Conservation (phyloP, 202 grass and related monocot genomes). For the Dendrocalamus latiflorus region DNA sequence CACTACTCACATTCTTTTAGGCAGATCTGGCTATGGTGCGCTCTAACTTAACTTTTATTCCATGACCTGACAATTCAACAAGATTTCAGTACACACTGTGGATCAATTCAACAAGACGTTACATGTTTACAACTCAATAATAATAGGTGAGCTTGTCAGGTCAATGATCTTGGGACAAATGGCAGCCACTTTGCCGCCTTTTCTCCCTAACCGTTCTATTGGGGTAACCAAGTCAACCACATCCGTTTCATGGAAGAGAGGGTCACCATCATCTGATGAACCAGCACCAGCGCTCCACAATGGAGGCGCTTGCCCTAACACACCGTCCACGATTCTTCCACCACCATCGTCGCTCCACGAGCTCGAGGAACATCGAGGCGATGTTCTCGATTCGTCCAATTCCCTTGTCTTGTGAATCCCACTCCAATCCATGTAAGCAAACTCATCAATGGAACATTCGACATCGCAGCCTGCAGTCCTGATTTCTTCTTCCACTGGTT, state of each 20-base stretch:
- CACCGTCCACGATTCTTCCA: neutral
- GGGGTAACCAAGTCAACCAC: constrained; percentile 56
- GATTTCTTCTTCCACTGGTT: neutral
- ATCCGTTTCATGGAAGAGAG: neutral
- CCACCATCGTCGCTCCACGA: neutral
- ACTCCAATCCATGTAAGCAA: neutral
- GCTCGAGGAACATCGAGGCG: constrained; percentile 21
- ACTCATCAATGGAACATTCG: neutral
- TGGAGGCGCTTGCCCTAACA: neutral
- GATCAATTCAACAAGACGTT: neutral
- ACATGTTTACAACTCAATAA: constrained; percentile 60
- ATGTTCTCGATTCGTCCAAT: neutral
- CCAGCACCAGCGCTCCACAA: neutral
- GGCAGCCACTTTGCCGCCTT: neutral
- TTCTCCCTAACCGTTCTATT: constrained; percentile 9
- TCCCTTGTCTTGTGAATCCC: neutral
- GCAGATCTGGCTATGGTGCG: no score
- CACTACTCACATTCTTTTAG: no score
- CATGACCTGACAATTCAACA: no score
- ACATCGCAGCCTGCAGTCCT: neutral
- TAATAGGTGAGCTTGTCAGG: constrained; percentile 51
- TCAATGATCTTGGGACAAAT: constrained; percentile 45
- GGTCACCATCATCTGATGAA: neutral
- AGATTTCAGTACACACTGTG: neutral
- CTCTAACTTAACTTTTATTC: no score